Evolutionary conservation across 768 basidiomycete species (phyloP).

Genomic region (Psilocybe subaeruginosa): DNA sequence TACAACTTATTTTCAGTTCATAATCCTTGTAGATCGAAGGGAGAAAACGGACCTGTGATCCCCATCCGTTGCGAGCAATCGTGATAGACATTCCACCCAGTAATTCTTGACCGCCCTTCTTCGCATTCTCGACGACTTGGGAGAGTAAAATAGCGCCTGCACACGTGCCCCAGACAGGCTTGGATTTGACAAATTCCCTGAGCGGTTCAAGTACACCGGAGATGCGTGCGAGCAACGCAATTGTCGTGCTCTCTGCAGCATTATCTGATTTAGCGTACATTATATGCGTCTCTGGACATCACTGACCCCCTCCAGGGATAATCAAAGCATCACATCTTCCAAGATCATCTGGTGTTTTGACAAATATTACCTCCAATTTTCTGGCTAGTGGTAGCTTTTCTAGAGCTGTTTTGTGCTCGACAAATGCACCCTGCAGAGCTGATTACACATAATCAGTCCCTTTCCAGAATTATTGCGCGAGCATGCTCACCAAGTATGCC

Average conservation of each 20-base stretch:
- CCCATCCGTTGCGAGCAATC: conserved; percentile 90
- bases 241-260: conserved; percentile 84
- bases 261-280: conserved; percentile 1
- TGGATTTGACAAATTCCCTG: conserved; percentile 65
- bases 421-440: conserved; percentile 95
- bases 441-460: conserved; percentile 16
- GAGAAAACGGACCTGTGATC: conserved; percentile 72
- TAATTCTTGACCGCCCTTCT: conserved; percentile 88
- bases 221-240: conserved; percentile 73
- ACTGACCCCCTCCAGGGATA: conserved; percentile 88
- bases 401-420: conserved; percentile 79
- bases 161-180: conserved; percentile 94
- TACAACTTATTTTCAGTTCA: neutral
- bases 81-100: conserved; percentile 80
- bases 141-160: conserved; percentile 93
- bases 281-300: neutral
- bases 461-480: neutral
- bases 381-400: conserved; percentile 53
- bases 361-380: conserved; percentile 53
- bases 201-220: conserved; percentile 84
- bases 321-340: conserved; percentile 79
- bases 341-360: conserved; percentile 80
- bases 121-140: conserved; percentile 70
- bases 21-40: neutral
- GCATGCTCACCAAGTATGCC: conserved; percentile 54